Percentiles rank a stretch among this genome's conserved stretches.
Evolutionary conservation across 495 filamentous ascomycete genomes (phyloP).

Genomic region (Penicillium canariense): DNA sequence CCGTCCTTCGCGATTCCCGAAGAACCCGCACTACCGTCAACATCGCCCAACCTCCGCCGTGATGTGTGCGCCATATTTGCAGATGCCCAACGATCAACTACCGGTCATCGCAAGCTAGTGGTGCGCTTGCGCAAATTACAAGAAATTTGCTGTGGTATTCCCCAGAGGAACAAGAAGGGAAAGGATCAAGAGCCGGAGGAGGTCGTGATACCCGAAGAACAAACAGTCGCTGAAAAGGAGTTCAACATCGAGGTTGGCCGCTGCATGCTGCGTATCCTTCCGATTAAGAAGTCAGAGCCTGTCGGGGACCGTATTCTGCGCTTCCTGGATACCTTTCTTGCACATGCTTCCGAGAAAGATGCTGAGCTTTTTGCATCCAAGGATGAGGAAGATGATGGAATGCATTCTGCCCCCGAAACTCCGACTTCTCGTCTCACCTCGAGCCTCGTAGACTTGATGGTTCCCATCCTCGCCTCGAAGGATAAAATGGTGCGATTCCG

Average conservation of each 20-base stretch:
- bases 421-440: slow-evolving; percentile 75
- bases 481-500: slow-evolving; percentile 92
- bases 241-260: slow-evolving; percentile 83
- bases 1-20: slow-evolving; percentile 65
- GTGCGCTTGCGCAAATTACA: slow-evolving; percentile 84
- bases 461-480: slow-evolving; percentile 72
- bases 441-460: slow-evolving; percentile 64
- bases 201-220: slow-evolving; percentile 41
- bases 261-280: slow-evolving; percentile 76
- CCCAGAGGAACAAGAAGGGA: slow-evolving; percentile 46
- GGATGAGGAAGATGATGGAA: slow-evolving; percentile 46
- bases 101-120: slow-evolving; percentile 83
- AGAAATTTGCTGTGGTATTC: slow-evolving; percentile 82
- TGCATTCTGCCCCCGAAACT: slow-evolving; percentile 68
- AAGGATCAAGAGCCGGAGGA: slow-evolving; percentile 37
- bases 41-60: slow-evolving; percentile 65
- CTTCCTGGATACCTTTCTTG: slow-evolving; percentile 82
- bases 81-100: slow-evolving; percentile 84
- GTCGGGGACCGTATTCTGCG: slow-evolving; percentile 82
- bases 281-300: slow-evolving; percentile 87
- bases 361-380: slow-evolving; percentile 43
- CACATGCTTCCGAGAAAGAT: slow-evolving; percentile 77
- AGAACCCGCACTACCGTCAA: slow-evolving; percentile 55
- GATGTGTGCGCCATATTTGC: slow-evolving; percentile 78
- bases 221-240: slow-evolving; percentile 73